Base-by-base conservation (phyloP, 106 monocot genomes). In the Phalaenopsis aphrodite region DNA sequence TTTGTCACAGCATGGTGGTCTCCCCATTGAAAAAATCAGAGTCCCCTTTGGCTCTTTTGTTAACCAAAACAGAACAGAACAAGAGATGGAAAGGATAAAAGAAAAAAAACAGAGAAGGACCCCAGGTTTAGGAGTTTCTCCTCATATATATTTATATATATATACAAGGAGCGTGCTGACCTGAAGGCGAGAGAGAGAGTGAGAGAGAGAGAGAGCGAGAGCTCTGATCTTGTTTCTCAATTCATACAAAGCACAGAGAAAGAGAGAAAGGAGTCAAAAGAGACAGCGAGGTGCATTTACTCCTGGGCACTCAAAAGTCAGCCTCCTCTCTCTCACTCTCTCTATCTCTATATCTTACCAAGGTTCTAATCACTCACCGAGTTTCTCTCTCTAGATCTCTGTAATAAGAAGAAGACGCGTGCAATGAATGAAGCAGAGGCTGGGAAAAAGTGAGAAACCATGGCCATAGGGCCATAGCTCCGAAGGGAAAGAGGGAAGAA, bases 1-100 rank as follows among this genome's bases (percentile, higher is more conserved):
- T 41, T 89, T 91, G 14, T 89, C 88, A 80, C 91, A 88, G 73
- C 91, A 91, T 56, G 91, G 91, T 39, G 89, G 85, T 61, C 91
- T 91, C 42, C 88, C 91, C 91, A 91, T 91, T 18, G 45, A 9
- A 3, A 49, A 73, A 69, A 14, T 52, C 12, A 52, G 10, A 55
- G 42, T 48, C 42, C n/a, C 8, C 52, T 56, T 73, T 16, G 42
- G 52, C 2, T 55, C 42, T 56, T 10, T 23, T 1, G 55, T 2
- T 21, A n/a, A 38, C 14, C 19, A 55, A 47, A 76, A 43, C 5
- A 5, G 41, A 46, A 46, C n/a, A n/a, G 18, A 11, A 11, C 21
- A 43, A 55, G n/a, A 43, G 77, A 77, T 24, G 77, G 36, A 77
- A 37, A 39, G 6, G 9, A 78, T 30, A 55, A 64, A 79, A 18